Conservation (phyloP, 2,329 filamentous ascomycete species). For the Paecilomyces dactylethromorphus region DNA sequence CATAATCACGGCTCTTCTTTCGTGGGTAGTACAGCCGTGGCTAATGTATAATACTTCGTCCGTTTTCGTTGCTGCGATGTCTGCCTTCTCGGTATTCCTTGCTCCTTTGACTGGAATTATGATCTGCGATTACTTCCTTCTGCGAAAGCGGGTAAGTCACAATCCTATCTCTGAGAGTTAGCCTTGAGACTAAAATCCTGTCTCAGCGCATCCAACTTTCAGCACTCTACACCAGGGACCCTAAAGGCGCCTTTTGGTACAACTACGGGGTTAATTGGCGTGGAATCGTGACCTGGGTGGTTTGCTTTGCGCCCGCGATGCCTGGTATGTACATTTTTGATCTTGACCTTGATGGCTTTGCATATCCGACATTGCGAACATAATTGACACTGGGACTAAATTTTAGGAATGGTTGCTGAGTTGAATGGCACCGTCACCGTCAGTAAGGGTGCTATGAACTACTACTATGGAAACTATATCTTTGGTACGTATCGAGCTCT, state of each 20-base stretch:
- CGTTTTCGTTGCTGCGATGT: slow-evolving; percentile 15
- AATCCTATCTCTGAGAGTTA: not conserved
- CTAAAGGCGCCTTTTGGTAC: not conserved
- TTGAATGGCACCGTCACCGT: not conserved
- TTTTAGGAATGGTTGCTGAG: not conserved
- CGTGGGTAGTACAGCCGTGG: slow-evolving; percentile 17
- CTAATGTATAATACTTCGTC: slow-evolving; percentile 16
- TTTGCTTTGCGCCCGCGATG: not conserved
- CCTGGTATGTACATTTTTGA: not conserved
- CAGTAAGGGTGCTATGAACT: not conserved
- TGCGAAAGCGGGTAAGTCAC: not conserved
- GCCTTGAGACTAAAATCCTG: not conserved
- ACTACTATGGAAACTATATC: not conserved
- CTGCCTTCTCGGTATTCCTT: slow-evolving; percentile 38
- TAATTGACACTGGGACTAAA: not conserved
- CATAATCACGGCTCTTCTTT: slow-evolving; percentile 33
- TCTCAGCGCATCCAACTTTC: not conserved
- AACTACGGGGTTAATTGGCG: not conserved
- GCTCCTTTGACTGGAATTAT: slow-evolving; percentile 41
- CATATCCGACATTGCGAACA: not conserved
- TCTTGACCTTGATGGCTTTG: not conserved
- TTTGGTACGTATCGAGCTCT: not conserved
- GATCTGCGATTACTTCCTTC: slow-evolving; percentile 39
- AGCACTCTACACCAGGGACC: not conserved
- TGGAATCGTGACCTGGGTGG: not conserved